Base-by-base conservation (phyloP, 768 basidiomycete genomes). In the Suillus bovinus region DNA sequence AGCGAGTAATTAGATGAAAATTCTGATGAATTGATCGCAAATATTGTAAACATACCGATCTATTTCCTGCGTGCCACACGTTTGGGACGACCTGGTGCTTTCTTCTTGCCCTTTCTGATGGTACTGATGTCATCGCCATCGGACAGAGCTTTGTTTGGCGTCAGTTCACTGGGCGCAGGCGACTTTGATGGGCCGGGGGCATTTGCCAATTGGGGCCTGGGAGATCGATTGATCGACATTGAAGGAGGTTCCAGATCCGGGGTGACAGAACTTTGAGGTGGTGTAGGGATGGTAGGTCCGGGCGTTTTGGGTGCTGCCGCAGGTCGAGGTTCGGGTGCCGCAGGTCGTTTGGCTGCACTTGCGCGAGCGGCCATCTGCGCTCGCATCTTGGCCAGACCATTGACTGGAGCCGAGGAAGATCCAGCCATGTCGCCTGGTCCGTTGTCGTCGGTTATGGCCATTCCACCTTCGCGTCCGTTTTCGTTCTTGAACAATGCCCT, bases 401-500 rank as follows among this genome's bases (percentile, higher is more conserved):
- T 49, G 27, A 58, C 4, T 13, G 34, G 33, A 16, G 14, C 46
- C 4, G 31, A 44, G 6, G 57, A 58, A 4, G 17, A 58, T 14
- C 34, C 9, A 14, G 24, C 4, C 8, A 5, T 3, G 7, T 47
- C 22, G 0, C 16, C 20, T 20, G 42, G 11, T 24, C 22, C 14
- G 3, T 27, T 17, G 16, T 49, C 27, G 0, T 49, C 16, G 2
- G 27, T 6, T 17, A 49, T 17, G 27, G 47, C 4, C 3, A 7
- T 5, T 17, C 47, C 27, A 16, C 47, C 39, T 5, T 55, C 33
- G 5, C 17, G 16, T 3, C 61, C 44, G 5, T 59, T 58, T 2
- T 62, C 44, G 11, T 62, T 34, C 20, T 47, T 47, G 27, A 62
- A 58, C 4, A 62, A 24, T 44, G 46, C 1, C 57, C 61, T 62